phyloP scores from a whole-genome alignment of 2,329 filamentous ascomycete species.

The Fusarium nisikadoi region DNA sequence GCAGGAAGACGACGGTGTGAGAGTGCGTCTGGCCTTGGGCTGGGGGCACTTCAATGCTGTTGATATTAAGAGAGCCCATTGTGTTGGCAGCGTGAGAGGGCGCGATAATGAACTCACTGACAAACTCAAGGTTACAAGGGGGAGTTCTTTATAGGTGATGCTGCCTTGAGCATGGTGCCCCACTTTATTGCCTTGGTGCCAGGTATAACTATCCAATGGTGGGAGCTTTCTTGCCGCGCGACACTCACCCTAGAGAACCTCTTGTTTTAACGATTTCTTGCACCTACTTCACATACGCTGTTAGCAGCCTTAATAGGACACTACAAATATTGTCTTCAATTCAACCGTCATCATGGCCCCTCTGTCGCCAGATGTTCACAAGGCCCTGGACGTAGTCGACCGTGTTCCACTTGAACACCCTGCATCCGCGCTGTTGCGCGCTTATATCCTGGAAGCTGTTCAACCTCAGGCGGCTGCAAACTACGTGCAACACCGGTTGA shows the following conservation, averaged over 20 bases:
- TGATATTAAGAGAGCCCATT: not conserved
- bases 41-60: not conserved
- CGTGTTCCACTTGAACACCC: not conserved
- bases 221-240: not conserved
- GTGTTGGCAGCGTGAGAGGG: rapidly evolving
- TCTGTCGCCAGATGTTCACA: not conserved
- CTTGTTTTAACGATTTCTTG: not conserved
- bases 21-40: conserved; percentile 43
- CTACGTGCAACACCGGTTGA: not conserved
- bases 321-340: rapidly evolving
- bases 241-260: not conserved
- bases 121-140: not conserved
- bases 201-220: not conserved
- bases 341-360: rapidly evolving
- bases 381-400: not conserved
- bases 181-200: not conserved
- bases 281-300: not conserved
- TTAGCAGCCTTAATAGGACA: rapidly evolving
- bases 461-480: not conserved
- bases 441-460: rapidly evolving
- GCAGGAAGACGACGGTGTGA: conserved; percentile 58
- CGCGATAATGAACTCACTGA: not conserved
- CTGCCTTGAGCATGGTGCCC: not conserved
- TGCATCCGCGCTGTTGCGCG: rapidly evolving
- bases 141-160: not conserved